phyloP scores from a whole-genome alignment of 306 rosid genomes.

The Acacia confusa region DNA sequence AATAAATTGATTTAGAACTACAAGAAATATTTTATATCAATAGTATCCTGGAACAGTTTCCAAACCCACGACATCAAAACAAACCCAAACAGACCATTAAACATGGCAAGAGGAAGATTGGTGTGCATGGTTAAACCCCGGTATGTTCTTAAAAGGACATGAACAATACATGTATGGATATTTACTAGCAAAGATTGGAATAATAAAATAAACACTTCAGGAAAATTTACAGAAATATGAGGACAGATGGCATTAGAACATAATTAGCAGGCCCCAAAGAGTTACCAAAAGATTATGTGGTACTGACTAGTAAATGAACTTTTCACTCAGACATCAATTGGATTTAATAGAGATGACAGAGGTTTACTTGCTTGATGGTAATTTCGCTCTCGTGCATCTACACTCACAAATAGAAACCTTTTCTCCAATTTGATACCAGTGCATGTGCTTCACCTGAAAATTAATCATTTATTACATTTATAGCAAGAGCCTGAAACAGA shows the following conservation, averaged over 20 bases:
- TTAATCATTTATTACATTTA: conserved; percentile 6
- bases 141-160: conserved; percentile 28
- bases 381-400: conserved; percentile 87
- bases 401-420: conserved; percentile 85
- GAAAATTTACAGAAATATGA: conserved; percentile 11
- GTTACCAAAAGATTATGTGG: not conserved
- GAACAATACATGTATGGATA: conserved; percentile 11
- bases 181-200: conserved; percentile 6
- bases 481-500: conserved; percentile 23
- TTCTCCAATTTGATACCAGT: conserved; percentile 77
- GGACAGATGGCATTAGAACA: conserved; percentile 13
- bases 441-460: conserved; percentile 94
- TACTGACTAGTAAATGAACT: not conserved
- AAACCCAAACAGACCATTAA: not conserved
- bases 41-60: conserved; percentile 6
- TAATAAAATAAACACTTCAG: not conserved
- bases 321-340: conserved; percentile 20
- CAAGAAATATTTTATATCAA: not conserved
- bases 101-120: conserved; percentile 22
- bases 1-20: conserved; percentile 5
- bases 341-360: conserved; percentile 21
- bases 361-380: conserved; percentile 95
- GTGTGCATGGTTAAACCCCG: conserved; percentile 13
- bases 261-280: conserved; percentile 24
- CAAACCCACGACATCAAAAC: conserved; percentile 25